Conservation (phyloP, 257 asterid genomes). For the Solanum pinnatisectum region DNA sequence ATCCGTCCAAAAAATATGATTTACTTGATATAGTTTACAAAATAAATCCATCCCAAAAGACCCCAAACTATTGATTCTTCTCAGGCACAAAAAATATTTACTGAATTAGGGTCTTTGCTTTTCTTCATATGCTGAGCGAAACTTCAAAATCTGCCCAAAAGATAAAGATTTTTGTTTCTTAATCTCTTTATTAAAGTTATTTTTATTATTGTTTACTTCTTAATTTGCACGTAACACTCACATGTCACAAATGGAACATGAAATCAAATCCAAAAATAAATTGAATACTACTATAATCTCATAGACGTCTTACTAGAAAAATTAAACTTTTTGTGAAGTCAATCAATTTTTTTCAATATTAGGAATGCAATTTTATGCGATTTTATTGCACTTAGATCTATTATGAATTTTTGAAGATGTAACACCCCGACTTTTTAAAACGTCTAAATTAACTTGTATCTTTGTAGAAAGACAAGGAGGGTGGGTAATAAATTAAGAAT, state of each 20-base stretch:
- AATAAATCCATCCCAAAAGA: not conserved
- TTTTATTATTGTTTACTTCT: not conserved
- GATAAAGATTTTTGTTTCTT: not conserved
- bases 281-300: constrained; percentile 58
- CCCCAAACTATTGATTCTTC: not conserved
- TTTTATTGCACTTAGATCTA: constrained; percentile 70
- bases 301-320: constrained; percentile 39
- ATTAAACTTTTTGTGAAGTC: not conserved
- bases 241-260: constrained; percentile 35
- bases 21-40: not conserved
- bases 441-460: too few species aligned
- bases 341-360: not conserved
- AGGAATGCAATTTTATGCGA: constrained; percentile 65
- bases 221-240: not conserved
- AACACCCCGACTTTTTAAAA: too few species aligned
- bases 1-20: not conserved
- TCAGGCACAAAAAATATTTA: not conserved
- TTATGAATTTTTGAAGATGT: constrained; percentile 40
- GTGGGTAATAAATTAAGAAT: too few species aligned
- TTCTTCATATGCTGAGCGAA: not conserved
- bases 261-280: constrained; percentile 56
- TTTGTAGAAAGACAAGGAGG: too few species aligned
- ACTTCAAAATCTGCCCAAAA: not conserved
- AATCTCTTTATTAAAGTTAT: not conserved
- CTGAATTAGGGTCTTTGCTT: not conserved